Evolutionary conservation across 371 early-diverging fungal species (phyloP).

Genomic region (Rhizopus sp.): DNA sequence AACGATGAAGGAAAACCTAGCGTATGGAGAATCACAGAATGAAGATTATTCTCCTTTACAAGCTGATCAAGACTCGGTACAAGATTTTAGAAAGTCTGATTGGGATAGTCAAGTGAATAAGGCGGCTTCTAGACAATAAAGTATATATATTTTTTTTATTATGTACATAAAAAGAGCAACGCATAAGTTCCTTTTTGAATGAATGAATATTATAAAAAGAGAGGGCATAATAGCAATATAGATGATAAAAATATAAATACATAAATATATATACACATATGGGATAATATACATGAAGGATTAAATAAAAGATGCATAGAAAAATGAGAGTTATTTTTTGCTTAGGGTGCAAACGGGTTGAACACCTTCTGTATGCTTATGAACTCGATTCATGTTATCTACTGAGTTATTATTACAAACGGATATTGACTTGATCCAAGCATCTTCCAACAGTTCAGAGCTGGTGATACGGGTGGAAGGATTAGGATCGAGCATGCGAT

Average conservation of each 20-base stretch:
- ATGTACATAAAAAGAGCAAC: not conserved
- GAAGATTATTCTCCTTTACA: not conserved
- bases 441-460: conserved; percentile 59
- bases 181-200: not conserved
- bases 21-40: not conserved
- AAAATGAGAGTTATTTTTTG: not conserved
- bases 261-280: conserved; percentile 1
- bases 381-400: conserved; percentile 10
- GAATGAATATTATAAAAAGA: not conserved
- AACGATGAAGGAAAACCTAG: not conserved
- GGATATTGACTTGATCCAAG: conserved; percentile 71
- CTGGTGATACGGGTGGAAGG: conserved; percentile 56
- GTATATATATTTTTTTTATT: conserved; percentile 1
- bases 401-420: conserved; percentile 15
- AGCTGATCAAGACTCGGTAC: not conserved
- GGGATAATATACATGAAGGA: too few relatives aligned
- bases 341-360: conserved; percentile 2
- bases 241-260: not conserved
- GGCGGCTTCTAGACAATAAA: not conserved
- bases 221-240: not conserved
- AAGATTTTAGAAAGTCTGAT: not conserved
- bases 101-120: not conserved
- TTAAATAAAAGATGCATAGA: not conserved
- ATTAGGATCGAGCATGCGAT: conserved; percentile 48
- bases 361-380: conserved; percentile 25